Evolutionary conservation across 345 rosid species (phyloP).

Genomic region (Eucalyptus curtisii): DNA sequence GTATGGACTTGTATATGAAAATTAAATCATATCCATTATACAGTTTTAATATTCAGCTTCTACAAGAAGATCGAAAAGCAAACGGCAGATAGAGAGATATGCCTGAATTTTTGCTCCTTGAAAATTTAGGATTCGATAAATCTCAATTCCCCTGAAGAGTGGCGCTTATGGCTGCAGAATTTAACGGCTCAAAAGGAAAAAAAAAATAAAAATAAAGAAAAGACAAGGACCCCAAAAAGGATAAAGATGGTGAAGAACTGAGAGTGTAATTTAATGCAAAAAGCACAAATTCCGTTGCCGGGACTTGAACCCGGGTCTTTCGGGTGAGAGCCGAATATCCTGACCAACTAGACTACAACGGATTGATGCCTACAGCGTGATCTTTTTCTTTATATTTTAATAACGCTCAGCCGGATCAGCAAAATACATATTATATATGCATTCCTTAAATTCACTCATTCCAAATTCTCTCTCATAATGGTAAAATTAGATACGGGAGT

Average conservation of each 20-base stretch:
- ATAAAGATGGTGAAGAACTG: background rate
- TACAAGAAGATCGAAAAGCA: background rate
- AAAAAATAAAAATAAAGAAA: background rate
- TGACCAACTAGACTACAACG: conserved; percentile 82
- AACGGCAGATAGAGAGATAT: background rate
- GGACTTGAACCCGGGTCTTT: conserved; percentile 75
- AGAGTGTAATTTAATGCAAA: background rate
- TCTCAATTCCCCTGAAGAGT: background rate
- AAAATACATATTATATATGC: too few species aligned
- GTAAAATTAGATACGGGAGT: background rate
- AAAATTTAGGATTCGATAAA: background rate
- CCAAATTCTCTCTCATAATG: background rate
- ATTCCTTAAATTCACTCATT: background rate
- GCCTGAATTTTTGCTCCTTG: background rate
- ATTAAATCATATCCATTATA: background rate
- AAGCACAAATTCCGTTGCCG: conserved; percentile 39
- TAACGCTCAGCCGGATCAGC: too few species aligned
- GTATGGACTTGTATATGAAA: background rate
- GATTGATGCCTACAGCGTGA: fast-evolving
- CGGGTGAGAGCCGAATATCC: conserved; percentile 80
- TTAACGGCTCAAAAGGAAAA: background rate
- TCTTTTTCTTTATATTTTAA: background rate
- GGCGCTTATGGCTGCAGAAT: background rate
- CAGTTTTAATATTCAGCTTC: background rate
- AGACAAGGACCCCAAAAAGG: background rate